Evolutionary conservation across 345 rosid genomes (phyloP), one percentile per base, ranked within the genome.

Genomic region (Salix arbutifolia): DNA sequence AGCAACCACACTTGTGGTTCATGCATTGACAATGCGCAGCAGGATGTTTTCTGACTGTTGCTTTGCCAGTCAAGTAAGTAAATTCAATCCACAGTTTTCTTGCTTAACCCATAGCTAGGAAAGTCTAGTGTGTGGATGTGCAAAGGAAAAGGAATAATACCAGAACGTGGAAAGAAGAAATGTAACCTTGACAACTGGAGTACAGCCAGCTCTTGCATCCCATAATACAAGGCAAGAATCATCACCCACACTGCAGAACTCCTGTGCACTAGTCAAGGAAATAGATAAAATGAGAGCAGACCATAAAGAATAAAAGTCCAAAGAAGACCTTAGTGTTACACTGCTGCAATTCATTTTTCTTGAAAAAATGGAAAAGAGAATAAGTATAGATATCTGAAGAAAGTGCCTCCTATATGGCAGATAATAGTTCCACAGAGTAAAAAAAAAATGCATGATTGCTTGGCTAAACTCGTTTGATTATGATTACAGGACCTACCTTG

Each of bases 241-340:
- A 84, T 90, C 94, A 38, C 92, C 94, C 9, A 88, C 90, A 71
- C 92, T 90, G 77, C 94, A 90, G 79, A 90, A 90, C 80, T 89
- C 92, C 83, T 79, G 87, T 26, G 78, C 74, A 61, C 94, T 84
- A 70, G 75, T 75, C 42, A 74, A 31, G 18, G 58, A 73, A 48
- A 28, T 30, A 30, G 62, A 35, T 4, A 5, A 14, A n/a, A 74
- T 33, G 38, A 74, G 64, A 61, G 17, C 33, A 35, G 48, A 72
- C 58, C 58, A 42, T 5, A 37, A 6, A 25, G 64, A n/a, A 70
- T 28, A 70, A 42, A 44, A 64, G 30, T 26, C 13, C 48, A 48
- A 69, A 30, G 65, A 68, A 69, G 28, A 23, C 21, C 21, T 53
- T 19, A 53, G 64, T 48, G 30, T 35, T 48, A 52, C 42, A 53